Percentiles rank a stretch among this genome's conserved stretches.
These are phyloP conservation scores for Apiospora marii DNA, from an alignment of 2,329 filamentous ascomycete species.

Conservation along the genomic window DNA sequence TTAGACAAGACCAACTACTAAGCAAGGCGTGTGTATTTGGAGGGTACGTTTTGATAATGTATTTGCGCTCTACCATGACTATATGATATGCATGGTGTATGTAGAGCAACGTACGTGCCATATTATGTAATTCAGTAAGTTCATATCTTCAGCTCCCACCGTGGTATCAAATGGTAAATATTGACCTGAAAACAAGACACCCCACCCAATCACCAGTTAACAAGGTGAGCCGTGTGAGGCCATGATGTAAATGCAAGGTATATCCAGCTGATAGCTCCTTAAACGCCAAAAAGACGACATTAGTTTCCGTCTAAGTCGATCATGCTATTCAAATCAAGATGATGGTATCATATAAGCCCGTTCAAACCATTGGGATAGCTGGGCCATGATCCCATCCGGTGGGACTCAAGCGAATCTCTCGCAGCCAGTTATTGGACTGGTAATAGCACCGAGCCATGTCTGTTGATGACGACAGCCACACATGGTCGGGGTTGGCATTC, in stretches of 20 bases:
- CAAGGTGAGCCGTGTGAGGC: conserved; percentile 15
- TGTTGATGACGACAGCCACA: conserved; percentile 26
- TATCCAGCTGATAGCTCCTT: conserved; percentile 17
- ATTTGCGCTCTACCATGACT: neutral
- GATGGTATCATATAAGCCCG: conserved; percentile 4
- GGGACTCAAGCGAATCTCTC: conserved; percentile 30
- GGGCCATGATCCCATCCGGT: conserved; percentile 31
- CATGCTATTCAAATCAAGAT: conserved; percentile 20
- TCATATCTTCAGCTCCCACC: conserved; percentile 3
- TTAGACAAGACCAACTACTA: too few relatives aligned
- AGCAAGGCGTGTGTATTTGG: neutral
- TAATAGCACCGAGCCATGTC: conserved; percentile 35
- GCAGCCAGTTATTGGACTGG: conserved; percentile 29
- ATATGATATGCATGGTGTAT: conserved; percentile 18
- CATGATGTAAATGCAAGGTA: conserved; percentile 21
- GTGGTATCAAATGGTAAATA: conserved; percentile 22
- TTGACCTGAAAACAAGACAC: conserved; percentile 17
- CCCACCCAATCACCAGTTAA: conserved; percentile 10
- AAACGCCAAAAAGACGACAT: conserved; percentile 21
- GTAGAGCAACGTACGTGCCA: conserved; percentile 1
- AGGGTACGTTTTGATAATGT: neutral
- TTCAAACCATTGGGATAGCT: conserved; percentile 30
- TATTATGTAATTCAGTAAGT: conserved; percentile 11
- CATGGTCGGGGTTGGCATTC: conserved; percentile 12
- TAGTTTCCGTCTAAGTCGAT: conserved; percentile 20